Conservation (phyloP, 192 early-diverging fungal genomes). For the Rhizoclosmatium globosum region DNA sequence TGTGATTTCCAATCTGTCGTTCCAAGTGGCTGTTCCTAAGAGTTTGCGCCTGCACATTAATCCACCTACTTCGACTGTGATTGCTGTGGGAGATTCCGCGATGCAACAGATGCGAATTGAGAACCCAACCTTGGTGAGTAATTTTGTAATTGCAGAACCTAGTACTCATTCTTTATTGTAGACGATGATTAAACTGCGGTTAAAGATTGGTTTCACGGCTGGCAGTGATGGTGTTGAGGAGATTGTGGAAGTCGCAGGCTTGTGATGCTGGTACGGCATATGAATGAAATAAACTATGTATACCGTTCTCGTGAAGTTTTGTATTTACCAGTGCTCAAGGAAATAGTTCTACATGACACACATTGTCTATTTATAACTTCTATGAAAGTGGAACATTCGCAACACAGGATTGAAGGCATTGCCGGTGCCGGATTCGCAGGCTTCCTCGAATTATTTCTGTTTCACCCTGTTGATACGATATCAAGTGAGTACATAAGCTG, state of each 20-base stretch:
- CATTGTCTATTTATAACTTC: too few relatives aligned
- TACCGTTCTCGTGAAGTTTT: background rate
- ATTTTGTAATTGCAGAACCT: background rate
- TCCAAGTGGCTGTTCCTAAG: conserved; percentile 96
- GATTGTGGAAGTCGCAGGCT: conserved; percentile 54
- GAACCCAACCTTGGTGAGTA: conserved; percentile 72
- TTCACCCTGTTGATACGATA: conserved; percentile 93
- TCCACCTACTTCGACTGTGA: conserved; percentile 72
- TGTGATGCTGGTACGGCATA: conserved; percentile 23
- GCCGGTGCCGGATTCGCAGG: conserved; percentile 57
- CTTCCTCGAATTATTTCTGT: conserved; percentile 86
- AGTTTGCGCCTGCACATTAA: conserved; percentile 86
- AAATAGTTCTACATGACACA: too few relatives aligned
- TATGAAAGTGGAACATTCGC: background rate
- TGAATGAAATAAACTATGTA: background rate
- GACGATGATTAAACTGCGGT: conserved; percentile 46
- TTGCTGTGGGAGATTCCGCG: conserved; percentile 67
- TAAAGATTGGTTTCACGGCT: conserved; percentile 51
- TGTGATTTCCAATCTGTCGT: conserved; percentile 71
- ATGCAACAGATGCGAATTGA: conserved; percentile 85
- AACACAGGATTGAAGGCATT: background rate
- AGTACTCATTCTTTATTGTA: conserved; percentile 22
- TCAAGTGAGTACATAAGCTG: background rate
- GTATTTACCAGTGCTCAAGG: too few relatives aligned
- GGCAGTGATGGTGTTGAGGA: conserved; percentile 47